phyloP scores from a whole-genome alignment of 1,284 basidiomycete genomes.

The Taiwanofungus camphoratus region DNA sequence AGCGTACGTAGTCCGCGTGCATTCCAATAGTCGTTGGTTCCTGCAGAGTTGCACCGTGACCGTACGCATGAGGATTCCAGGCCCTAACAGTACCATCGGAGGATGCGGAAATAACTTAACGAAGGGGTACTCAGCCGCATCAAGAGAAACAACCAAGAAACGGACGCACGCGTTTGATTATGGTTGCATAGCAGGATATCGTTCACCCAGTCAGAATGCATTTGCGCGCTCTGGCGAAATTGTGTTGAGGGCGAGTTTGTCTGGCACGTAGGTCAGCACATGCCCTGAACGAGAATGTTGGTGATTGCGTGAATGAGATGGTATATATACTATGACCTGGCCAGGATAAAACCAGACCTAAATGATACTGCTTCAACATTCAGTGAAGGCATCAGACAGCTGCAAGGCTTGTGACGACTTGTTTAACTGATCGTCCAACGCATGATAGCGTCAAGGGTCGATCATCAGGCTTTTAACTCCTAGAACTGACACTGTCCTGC shows the following conservation, averaged over 20 bases:
- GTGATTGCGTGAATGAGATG: not conserved
- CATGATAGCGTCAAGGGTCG: too few species aligned
- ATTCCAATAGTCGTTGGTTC: constrained; percentile 76
- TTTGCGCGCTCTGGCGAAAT: constrained; percentile 82
- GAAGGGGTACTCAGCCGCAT: not conserved
- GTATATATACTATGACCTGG: too few species aligned
- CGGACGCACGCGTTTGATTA: constrained; percentile 75
- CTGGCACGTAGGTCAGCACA: constrained; percentile 5
- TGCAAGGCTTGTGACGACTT: too few species aligned
- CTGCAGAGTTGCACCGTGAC: constrained; percentile 22
- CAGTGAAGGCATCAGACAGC: too few species aligned
- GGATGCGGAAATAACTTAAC: constrained; percentile 83
- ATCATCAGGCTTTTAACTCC: too few species aligned
- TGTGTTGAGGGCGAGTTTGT: constrained; percentile 23
- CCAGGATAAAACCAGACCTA: too few species aligned
- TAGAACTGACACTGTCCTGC: too few species aligned
- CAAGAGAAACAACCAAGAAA: not conserved
- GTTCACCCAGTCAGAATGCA: constrained; percentile 95
- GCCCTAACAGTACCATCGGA: constrained; percentile 94
- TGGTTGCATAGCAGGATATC: constrained; percentile 90
- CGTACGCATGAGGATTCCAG: constrained; percentile 81
- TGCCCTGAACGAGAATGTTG: not conserved
- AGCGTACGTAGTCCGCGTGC: constrained; percentile 91
- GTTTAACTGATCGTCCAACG: too few species aligned
- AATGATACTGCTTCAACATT: too few species aligned